Evolutionary conservation across 345 rosid species (phyloP), one percentile per base, ranked within the genome.

Genomic region (Moricandia arvensis): DNA sequence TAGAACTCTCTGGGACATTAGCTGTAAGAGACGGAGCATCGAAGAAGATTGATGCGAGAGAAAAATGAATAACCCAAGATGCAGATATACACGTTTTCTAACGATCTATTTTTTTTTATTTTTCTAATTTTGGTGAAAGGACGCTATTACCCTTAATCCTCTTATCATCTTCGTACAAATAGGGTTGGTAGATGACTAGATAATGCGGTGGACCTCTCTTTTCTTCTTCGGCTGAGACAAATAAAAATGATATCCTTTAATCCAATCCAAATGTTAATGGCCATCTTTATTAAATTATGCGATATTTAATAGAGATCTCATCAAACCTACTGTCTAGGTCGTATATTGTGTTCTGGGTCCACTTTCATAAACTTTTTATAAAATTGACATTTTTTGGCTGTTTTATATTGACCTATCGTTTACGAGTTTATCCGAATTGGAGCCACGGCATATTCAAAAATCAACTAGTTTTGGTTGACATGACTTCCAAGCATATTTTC

Each of bases 161-260:
- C 73, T 71, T 77, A 77, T 77, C 63, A 0, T 63, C 51, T 69
- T 68, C 62, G 16, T 34, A 45, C 27, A 17, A 21, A 27, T 70
- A 27, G 80, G 62, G 66, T 77, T 71, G 80, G 76, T 66, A 59
- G 76, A 71, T 77, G 80, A 77, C 72, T 66, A 49, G 80, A 77
- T 65, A 59, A 66, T 66, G 80, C 61, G 72, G 80, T 71, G 80
- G 76, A 59, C 76, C 76, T 58, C 66, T n/a, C 43, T 53, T 54
- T 63, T 8, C 31, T 43, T 35, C 67, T 41, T 41, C 30, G 54
- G 66, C 66, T 64, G 38, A 55, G 30, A 54, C 16, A 69, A 30
- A 74, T 7, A 16, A 10, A 16, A 1, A 65, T 6, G 30, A 63
- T 54, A 59, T 71, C 68, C 24, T 16, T 71, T 65, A 58, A 71